Evolutionary conservation across 1,284 basidiomycete genomes (phyloP).

Genomic region (Pyrrhoderma noxium): DNA sequence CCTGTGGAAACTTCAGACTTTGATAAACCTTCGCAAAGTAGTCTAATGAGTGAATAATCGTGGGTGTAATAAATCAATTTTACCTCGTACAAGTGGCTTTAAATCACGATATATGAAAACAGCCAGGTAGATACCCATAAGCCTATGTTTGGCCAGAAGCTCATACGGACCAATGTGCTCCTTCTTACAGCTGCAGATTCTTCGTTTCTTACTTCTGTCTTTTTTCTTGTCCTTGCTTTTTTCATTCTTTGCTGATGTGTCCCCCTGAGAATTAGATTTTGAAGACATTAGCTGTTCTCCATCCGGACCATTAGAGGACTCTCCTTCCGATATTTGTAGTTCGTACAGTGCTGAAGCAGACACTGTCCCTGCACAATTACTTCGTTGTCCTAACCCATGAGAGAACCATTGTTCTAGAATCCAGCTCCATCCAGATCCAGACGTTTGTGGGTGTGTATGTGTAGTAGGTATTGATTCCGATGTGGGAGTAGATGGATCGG

Average conservation of each 20-base stretch:
- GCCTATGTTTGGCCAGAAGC: constrained; percentile 73
- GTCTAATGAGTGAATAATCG: neutral
- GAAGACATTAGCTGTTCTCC: neutral
- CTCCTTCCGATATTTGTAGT: constrained; percentile 1
- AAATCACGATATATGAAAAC: constrained; percentile 67
- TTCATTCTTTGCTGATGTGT: neutral
- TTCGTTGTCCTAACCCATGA: constrained; percentile 8
- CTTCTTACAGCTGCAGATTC: constrained; percentile 23
- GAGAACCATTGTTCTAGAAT: constrained; percentile 17
- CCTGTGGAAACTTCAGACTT: constrained; percentile 76
- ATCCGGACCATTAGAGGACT: neutral
- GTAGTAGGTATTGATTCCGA: neutral
- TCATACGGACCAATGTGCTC: constrained; percentile 66
- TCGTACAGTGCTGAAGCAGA: constrained; percentile 12
- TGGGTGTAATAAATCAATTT: constrained; percentile 2
- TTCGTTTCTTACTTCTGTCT: constrained; percentile 30
- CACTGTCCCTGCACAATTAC: neutral
- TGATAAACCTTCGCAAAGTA: constrained; percentile 43
- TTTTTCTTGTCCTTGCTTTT: constrained; percentile 22
- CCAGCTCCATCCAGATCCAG: constrained; percentile 14
- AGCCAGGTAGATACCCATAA: constrained; percentile 83
- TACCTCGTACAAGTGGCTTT: constrained; percentile 51
- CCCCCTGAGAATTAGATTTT: neutral
- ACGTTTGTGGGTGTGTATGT: constrained; percentile 2
- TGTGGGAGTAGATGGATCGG: constrained; percentile 1